Conservation (phyloP, 2,329 filamentous ascomycete genomes). For the Botrytis fabae region DNA sequence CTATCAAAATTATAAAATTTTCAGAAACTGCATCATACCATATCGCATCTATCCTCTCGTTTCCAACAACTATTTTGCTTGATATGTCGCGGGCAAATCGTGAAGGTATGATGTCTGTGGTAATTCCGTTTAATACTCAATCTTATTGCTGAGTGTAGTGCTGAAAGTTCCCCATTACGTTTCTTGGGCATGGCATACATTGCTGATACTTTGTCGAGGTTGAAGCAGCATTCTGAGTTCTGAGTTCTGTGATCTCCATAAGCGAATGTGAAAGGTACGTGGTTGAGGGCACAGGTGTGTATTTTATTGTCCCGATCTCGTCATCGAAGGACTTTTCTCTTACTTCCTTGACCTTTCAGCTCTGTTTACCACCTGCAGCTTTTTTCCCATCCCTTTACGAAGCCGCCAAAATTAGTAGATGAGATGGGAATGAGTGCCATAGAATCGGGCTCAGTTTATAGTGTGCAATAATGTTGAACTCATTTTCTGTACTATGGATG, state of each 20-base stretch:
- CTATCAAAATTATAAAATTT: neutral
- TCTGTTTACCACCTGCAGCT: neutral
- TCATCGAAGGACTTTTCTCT: neutral
- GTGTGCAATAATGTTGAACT: neutral
- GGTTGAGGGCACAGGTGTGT: neutral
- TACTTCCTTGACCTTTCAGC: neutral
- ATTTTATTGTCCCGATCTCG: neutral
- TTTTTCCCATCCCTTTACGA: no score
- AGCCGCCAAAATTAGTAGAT: neutral
- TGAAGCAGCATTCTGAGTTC: neutral
- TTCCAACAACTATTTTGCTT: neutral
- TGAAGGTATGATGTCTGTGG: neutral
- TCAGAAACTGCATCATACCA: neutral
- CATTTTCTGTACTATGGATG: neutral
- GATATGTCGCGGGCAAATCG: neutral
- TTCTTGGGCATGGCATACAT: neutral
- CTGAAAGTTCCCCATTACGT: neutral
- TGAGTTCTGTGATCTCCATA: neutral
- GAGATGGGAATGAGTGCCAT: neutral
- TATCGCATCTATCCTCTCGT: neutral
- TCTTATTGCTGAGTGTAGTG: neutral
- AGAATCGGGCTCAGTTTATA: neutral
- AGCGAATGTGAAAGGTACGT: neutral
- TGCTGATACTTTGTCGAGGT: neutral
- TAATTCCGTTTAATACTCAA: neutral